Evolutionary conservation across 495 filamentous ascomycete species (phyloP), one percentile per base, ranked within the genome.

Genomic region (Bathelium albidoporum): DNA sequence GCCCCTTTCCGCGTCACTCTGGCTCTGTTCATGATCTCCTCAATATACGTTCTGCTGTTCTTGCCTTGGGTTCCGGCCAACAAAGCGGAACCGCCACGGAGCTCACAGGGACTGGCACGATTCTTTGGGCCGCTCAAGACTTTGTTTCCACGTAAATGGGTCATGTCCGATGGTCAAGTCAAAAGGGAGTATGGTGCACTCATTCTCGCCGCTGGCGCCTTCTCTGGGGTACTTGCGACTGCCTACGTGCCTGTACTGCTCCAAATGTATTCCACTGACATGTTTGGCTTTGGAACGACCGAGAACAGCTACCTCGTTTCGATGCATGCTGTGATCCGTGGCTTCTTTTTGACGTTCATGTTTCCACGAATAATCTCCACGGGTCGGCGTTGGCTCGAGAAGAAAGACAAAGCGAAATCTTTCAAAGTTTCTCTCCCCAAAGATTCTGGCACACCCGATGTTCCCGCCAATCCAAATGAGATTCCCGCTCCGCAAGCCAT

Each of bases 61-160:
- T 62, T 70, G 1, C 80, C 80, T 0, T 71, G 73, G 62, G 76
- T 82, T 14, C 63, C 74, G 14, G 72, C 74, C 4, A 74, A 73
- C 45, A 62, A 69, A 58, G 62, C 66, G 1, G 60, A 60, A 28
- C 36, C 55, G 18, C 59, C 64, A 31, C 32, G 59, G 29, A 58
- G 58, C 12, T 22, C 63, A n/a, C 65, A 63, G 22, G 64, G 76
- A 0, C 64, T 83, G 26, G 64, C 71, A 16, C 72, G 67, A 28
- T 80, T 83, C 68, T 81, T 85, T 63, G 77, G 80, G 2, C 83
- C 83, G 1, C 69, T 85, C 31, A 77, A 75, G 32, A 75, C 83
- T 3, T 76, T 85, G 44, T 66, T 69, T 5, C 79, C 82, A 1
- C 77, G 79, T 65, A 78, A 67, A 18, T 75, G 81, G 65, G 61